A percentile compares a stretch with the other conserved stretches of the same genome.
Conservation (phyloP, 2,329 filamentous ascomycete species). For the Diaporthe batatas region DNA sequence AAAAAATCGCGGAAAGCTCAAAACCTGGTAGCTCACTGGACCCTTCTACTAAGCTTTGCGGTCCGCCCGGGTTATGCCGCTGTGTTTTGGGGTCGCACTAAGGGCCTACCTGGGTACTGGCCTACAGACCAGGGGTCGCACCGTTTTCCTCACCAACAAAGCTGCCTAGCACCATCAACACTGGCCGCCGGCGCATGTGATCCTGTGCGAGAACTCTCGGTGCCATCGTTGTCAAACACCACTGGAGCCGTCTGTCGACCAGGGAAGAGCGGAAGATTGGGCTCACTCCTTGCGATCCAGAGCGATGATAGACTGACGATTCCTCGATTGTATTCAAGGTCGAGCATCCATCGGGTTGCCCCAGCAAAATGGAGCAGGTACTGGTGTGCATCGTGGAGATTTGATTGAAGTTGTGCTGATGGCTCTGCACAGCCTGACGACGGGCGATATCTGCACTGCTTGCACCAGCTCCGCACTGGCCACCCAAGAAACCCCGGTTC, state of each 20-base stretch:
- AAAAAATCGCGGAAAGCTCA: background rate
- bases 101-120: background rate
- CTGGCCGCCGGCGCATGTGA: background rate
- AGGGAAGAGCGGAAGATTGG: background rate
- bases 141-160: background rate
- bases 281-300: background rate
- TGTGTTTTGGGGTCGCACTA: constrained; percentile 16
- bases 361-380: background rate
- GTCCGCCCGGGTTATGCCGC: constrained; percentile 38
- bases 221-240: background rate
- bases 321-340: background rate
- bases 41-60: constrained; percentile 32
- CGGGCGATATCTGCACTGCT: background rate
- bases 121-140: constrained; percentile 17
- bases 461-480: constrained; percentile 16
- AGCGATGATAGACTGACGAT: background rate
- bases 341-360: background rate
- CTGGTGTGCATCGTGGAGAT: background rate
- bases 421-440: background rate
- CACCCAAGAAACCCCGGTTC: background rate
- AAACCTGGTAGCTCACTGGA: constrained; percentile 10
- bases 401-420: background rate
- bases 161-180: background rate
- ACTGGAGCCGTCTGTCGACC: background rate
- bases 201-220: background rate